phyloP scores from a whole-genome alignment of 2,329 filamentous ascomycete genomes.

The Pleoardoris graminearum region DNA sequence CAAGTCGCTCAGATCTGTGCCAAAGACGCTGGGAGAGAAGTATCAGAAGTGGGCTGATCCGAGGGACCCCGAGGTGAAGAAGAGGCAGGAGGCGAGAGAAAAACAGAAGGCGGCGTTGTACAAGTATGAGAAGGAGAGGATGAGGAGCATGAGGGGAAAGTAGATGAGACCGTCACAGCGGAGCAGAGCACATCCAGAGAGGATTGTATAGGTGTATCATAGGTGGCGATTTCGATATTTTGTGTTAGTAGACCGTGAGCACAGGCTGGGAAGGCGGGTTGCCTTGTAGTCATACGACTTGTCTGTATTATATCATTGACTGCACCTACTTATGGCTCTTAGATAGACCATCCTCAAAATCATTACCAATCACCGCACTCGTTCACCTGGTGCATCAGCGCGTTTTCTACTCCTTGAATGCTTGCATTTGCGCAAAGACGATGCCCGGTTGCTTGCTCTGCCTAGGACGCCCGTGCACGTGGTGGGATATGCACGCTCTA shows the following conservation, averaged over 20 bases:
- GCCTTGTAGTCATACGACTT: conserved; percentile 4
- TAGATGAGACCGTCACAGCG: background rate
- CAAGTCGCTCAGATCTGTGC: conserved; percentile 27
- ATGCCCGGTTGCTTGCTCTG: too few relatives aligned
- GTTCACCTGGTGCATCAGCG: too few relatives aligned
- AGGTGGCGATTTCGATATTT: conserved; percentile 12
- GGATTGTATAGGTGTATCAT: conserved; percentile 27
- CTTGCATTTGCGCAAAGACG: too few relatives aligned
- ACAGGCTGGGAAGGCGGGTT: background rate
- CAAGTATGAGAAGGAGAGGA: conserved; percentile 32
- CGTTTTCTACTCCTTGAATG: too few relatives aligned
- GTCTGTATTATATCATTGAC: conserved; percentile 4
- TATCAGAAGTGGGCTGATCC: conserved; percentile 15
- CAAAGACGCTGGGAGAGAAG: conserved; percentile 24
- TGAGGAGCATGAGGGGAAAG: conserved; percentile 32
- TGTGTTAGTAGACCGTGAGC: conserved; percentile 16
- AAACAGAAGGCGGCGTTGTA: conserved; percentile 35
- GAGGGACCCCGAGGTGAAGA: conserved; percentile 22
- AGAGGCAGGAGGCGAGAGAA: conserved; percentile 22
- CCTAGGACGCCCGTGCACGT: too few relatives aligned
- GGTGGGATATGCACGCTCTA: conserved; percentile 6
- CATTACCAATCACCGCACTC: too few relatives aligned
- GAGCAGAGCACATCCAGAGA: background rate
- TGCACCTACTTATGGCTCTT: background rate
- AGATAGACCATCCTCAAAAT: too few relatives aligned